A percentile compares a stretch with the other conserved stretches of the same genome.
phyloP scores from a whole-genome alignment of 129 eudicot genomes.

The Dittrichia graveolens region DNA sequence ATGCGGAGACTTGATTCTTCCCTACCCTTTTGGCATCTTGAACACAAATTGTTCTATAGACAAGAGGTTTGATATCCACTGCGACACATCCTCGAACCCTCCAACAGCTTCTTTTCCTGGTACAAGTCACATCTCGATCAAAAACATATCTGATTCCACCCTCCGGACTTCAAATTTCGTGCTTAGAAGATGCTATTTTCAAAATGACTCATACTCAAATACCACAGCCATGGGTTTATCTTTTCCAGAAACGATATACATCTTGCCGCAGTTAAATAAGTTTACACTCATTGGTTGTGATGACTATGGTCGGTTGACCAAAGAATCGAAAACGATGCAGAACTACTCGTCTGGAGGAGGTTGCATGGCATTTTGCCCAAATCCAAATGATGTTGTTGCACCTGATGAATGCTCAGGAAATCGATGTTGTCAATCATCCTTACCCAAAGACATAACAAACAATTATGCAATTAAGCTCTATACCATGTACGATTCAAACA shows the following conservation, averaged over 20 bases:
- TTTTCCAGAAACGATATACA: background rate
- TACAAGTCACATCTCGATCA: background rate
- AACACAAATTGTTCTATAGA: constrained; percentile 33
- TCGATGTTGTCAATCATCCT: constrained; percentile 49
- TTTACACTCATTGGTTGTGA: constrained; percentile 49
- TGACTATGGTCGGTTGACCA: constrained; percentile 23
- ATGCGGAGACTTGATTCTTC: constrained; percentile 25
- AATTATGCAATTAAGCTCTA: background rate
- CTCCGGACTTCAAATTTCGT: constrained; percentile 11
- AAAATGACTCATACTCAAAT: background rate
- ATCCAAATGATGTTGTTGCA: background rate
- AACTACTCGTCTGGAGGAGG: constrained; percentile 12
- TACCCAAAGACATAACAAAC: constrained; percentile 33
- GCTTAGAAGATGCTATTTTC: constrained; percentile 11
- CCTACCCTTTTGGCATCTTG: constrained; percentile 38
- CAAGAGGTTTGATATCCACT: constrained; percentile 23
- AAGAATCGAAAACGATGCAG: background rate
- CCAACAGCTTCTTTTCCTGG: constrained; percentile 17
- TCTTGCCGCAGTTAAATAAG: constrained; percentile 32
- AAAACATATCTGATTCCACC: constrained; percentile 22
- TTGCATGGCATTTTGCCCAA: constrained; percentile 15
- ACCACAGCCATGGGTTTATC: background rate
- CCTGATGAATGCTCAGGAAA: constrained; percentile 36
- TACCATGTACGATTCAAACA: background rate
- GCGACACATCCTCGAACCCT: constrained; percentile 37